Percentiles rank a stretch among this genome's conserved stretches.
Evolutionary conservation across 345 rosid genomes (phyloP).

Genomic region (Acer campestre): DNA sequence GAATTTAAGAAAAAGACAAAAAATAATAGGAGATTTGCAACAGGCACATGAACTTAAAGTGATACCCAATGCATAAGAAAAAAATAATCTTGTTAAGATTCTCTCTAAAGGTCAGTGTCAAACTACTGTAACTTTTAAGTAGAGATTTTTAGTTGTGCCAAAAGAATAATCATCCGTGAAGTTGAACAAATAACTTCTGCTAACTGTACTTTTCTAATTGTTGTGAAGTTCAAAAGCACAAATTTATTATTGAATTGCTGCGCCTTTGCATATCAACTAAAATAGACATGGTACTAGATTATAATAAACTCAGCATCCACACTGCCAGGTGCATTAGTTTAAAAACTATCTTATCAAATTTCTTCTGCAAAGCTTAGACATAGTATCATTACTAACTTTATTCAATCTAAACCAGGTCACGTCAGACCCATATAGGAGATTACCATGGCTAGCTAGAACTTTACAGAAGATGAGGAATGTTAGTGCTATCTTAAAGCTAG

Average conservation of each 20-base stretch:
- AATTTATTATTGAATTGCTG: neutral
- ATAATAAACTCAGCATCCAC: neutral
- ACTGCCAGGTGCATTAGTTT: neutral
- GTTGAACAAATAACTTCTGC: neutral
- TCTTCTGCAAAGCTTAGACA: neutral
- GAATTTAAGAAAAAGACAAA: neutral
- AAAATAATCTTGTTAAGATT: neutral
- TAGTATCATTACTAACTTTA: neutral
- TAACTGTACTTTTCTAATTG: neutral
- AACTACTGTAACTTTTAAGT: neutral
- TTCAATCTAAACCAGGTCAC: neutral
- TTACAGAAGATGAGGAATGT: neutral
- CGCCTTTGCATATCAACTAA: neutral
- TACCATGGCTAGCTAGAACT: neutral
- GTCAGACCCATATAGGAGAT: neutral
- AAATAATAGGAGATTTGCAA: neutral
- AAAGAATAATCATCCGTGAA: neutral
- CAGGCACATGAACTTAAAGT: neutral
- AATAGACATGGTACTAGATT: neutral
- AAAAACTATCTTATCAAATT: no score
- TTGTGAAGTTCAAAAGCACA: neutral
- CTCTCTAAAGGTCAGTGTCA: neutral
- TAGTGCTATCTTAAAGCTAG: conserved; percentile 6
- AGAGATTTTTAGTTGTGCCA: neutral
- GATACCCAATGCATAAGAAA: neutral